These are phyloP conservation scores for Boletus sp. DNA, from an alignment of 768 basidiomycete genomes.

Conservation along the genomic window DNA sequence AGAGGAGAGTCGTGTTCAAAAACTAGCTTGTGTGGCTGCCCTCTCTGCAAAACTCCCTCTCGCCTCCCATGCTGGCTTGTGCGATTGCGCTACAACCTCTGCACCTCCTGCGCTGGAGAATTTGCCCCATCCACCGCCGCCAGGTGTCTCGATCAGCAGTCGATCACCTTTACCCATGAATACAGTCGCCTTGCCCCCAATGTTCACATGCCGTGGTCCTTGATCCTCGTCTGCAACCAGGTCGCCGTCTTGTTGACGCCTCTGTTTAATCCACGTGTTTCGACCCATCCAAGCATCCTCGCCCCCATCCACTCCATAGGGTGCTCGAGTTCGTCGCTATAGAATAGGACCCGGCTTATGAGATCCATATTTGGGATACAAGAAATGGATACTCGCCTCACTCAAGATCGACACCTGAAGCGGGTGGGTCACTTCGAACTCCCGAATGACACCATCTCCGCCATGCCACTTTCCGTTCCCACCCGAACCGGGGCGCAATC, in stretches of 20 bases:
- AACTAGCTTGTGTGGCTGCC: slow-evolving; percentile 59
- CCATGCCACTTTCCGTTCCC: slow-evolving; percentile 73
- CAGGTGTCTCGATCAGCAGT: slow-evolving; percentile 82
- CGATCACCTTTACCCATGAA: slow-evolving; percentile 87
- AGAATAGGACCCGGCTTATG: background rate
- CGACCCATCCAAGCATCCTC: slow-evolving; percentile 65
- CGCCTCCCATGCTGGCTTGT: slow-evolving; percentile 54
- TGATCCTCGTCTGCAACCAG: slow-evolving; percentile 36
- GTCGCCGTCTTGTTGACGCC: slow-evolving; percentile 67
- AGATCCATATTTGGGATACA: background rate
- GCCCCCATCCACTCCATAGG: slow-evolving; percentile 85
- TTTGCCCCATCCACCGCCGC: slow-evolving; percentile 88
- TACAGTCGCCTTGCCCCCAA: slow-evolving; percentile 85
- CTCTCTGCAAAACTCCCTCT: slow-evolving; percentile 66
- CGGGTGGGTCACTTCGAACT: slow-evolving; percentile 76
- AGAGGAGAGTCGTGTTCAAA: slow-evolving; percentile 36
- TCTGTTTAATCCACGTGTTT: slow-evolving; percentile 85
- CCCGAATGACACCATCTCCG: slow-evolving; percentile 81
- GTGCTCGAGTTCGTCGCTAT: slow-evolving; percentile 78
- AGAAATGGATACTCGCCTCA: slow-evolving; percentile 49
- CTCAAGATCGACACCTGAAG: slow-evolving; percentile 87
- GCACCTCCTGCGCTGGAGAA: slow-evolving; percentile 12
- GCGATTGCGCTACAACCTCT: slow-evolving; percentile 28
- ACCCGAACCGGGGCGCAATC: slow-evolving; percentile 63
- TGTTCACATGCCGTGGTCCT: slow-evolving; percentile 64